A percentile compares a stretch with the other conserved stretches of the same genome.
Conservation (phyloP, 2,329 filamentous ascomycete species). For the Botryotinia calthae region DNA sequence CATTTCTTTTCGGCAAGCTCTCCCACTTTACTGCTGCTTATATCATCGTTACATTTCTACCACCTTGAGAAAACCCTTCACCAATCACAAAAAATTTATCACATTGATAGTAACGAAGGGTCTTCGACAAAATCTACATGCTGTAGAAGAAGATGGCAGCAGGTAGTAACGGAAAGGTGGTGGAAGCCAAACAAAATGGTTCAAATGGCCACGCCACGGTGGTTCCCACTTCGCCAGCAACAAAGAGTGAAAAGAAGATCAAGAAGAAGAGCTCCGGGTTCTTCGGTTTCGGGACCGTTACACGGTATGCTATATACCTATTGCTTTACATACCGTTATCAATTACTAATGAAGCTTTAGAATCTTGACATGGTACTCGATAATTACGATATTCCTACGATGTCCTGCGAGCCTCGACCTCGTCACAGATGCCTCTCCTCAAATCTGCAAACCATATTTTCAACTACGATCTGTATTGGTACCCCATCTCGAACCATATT, state of each 20-base stretch:
- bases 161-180: conserved; percentile 40
- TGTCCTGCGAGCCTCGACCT: conserved; percentile 71
- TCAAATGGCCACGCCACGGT: conserved; percentile 42
- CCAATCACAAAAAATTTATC: conserved; percentile 7
- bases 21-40: conserved; percentile 10
- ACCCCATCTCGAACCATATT: conserved; percentile 82
- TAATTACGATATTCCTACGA: conserved; percentile 76
- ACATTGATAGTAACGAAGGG: not conserved
- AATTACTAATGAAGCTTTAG: conserved; percentile 45
- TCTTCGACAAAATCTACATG: conserved; percentile 25
- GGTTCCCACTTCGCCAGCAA: conserved; percentile 38
- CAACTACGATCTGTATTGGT: conserved; percentile 59
- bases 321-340: not conserved
- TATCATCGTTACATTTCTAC: conserved; percentile 1
- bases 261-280: conserved; percentile 36
- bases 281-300: conserved; percentile 51
- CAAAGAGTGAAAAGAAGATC: conserved; percentile 26
- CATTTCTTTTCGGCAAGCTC: conserved; percentile 1
- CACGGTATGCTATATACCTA: conserved; percentile 48
- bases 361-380: conserved; percentile 79
- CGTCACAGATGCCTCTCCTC: conserved; percentile 67
- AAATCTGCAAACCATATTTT: conserved; percentile 81
- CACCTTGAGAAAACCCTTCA: conserved; percentile 4
- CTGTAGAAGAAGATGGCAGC: conserved; percentile 40
- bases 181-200: conserved; percentile 37